Percentiles rank a stretch among this genome's conserved stretches.
Conservation (phyloP, 345 rosid genomes). For the Eucalyptus sp. region DNA sequence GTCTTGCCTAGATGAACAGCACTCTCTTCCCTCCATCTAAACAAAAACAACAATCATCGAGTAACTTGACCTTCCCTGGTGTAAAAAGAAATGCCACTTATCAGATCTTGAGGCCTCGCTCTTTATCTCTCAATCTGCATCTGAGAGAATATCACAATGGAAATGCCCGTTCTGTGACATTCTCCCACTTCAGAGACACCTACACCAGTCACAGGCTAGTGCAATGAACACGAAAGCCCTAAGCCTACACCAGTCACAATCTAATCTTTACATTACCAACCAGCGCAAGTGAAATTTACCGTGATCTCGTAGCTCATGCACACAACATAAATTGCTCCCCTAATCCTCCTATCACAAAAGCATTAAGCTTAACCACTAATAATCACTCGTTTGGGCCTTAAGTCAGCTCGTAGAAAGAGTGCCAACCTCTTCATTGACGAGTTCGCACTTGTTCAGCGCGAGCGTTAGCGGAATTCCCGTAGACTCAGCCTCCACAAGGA, state of each 20-base stretch:
- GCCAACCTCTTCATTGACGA: slow-evolving; percentile 52
- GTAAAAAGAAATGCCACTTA: neutral
- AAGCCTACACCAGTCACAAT: neutral
- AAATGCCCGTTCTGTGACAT: neutral
- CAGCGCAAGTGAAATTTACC: neutral
- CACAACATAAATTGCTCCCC: neutral
- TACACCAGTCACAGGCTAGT: neutral
- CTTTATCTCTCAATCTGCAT: neutral
- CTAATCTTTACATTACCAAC: neutral
- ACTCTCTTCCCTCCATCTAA: neutral
- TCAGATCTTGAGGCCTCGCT: neutral
- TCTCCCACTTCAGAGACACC: neutral
- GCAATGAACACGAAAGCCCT: neutral
- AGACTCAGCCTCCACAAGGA: slow-evolving; percentile 86
- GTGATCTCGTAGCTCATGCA: neutral
- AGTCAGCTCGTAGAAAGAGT: neutral
- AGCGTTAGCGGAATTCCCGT: slow-evolving; percentile 70
- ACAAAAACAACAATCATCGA: neutral
- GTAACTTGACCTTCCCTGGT: neutral
- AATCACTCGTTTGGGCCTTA: neutral
- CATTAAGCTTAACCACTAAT: neutral
- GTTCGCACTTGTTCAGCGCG: slow-evolving; percentile 70
- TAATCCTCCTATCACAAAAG: neutral
- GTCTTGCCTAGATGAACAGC: neutral
- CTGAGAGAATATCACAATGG: neutral